phyloP scores from a whole-genome alignment of 225 moss, liverwort and hornwort species.

The Ulota crispa region DNA sequence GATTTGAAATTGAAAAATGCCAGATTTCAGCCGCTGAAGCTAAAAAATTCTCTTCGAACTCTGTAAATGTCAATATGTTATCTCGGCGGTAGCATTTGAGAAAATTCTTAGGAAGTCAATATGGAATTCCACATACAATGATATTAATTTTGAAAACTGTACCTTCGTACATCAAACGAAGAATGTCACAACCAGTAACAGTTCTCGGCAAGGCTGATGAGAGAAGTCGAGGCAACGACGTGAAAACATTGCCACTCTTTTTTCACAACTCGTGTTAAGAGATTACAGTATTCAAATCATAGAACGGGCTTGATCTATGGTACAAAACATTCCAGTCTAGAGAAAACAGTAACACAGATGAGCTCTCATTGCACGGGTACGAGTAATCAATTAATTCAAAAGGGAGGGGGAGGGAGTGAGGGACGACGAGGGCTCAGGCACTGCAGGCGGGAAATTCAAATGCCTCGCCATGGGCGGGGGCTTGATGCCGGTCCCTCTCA shows the following conservation, averaged over 20 bases:
- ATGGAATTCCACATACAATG: not conserved
- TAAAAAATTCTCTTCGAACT: no score
- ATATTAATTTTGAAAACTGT: not conserved
- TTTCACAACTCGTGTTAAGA: not conserved
- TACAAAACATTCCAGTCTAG: not conserved
- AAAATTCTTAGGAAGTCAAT: not conserved
- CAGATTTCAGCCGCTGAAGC: no score
- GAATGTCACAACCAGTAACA: not conserved
- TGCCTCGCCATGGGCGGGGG: not conserved
- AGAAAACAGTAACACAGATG: not conserved
- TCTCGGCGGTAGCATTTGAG: not conserved
- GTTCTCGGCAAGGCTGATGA: not conserved
- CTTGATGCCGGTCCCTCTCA: not conserved
- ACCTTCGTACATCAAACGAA: not conserved
- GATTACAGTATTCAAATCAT: not conserved
- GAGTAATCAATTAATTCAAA: not conserved
- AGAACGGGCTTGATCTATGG: not conserved
- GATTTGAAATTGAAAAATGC: no score
- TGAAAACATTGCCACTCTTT: not conserved
- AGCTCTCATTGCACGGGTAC: not conserved
- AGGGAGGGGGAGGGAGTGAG: not conserved
- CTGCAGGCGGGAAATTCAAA: not conserved
- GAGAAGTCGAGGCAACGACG: not conserved
- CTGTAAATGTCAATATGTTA: not conserved
- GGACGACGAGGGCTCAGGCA: not conserved